phyloP scores from a whole-genome alignment of 164 flowering plant genomes.

The Vitis cinerea region DNA sequence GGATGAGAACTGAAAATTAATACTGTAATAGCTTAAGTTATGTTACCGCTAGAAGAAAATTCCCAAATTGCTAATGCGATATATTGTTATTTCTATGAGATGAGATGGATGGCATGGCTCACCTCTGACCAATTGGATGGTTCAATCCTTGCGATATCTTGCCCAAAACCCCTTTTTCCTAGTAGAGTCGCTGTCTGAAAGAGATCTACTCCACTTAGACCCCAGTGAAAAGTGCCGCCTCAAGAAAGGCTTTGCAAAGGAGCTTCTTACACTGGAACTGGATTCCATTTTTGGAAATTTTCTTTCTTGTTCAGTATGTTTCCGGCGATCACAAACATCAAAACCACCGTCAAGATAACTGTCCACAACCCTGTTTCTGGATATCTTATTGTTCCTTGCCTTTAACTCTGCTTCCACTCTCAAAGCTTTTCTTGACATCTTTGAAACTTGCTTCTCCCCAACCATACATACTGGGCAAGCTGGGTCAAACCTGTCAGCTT shows the following conservation, averaged over 20 bases:
- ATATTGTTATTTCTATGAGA: not conserved
- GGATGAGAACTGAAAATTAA: too few relatives aligned
- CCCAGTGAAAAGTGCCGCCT: constrained; percentile 79
- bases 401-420: constrained; percentile 59
- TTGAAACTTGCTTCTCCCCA: constrained; percentile 59
- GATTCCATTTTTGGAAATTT: constrained; percentile 50
- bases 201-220: constrained; percentile 41
- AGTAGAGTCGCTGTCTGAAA: constrained; percentile 43
- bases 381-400: constrained; percentile 45
- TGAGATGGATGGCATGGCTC: not conserved
- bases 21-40: not conserved
- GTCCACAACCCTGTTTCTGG: constrained; percentile 59
- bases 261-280: constrained; percentile 54
- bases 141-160: constrained; percentile 50
- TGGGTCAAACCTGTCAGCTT: constrained; percentile 68
- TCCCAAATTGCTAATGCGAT: not conserved
- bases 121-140: constrained; percentile 11
- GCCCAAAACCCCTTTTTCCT: constrained; percentile 74
- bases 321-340: constrained; percentile 29
- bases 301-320: constrained; percentile 29
- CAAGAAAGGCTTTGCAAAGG: constrained; percentile 66
- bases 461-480: constrained; percentile 70
- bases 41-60: constrained; percentile 1
- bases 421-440: constrained; percentile 48
- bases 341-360: constrained; percentile 40